These are phyloP conservation scores for Quercus cerris DNA, from an alignment of 306 rosid species.

Conservation along the genomic window DNA sequence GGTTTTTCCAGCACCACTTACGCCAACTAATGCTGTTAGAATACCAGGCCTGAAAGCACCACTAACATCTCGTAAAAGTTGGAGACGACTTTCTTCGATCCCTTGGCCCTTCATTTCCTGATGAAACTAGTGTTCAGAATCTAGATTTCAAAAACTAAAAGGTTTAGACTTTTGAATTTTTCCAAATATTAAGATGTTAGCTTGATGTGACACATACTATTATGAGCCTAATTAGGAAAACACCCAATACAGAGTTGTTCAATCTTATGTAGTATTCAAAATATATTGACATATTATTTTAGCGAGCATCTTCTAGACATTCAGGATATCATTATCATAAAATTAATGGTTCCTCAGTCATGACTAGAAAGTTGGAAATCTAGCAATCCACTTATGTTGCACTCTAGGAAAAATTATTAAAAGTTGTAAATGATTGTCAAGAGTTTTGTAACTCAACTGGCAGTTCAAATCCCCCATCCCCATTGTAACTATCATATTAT, in stretches of 20 bases:
- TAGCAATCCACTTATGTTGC: background rate
- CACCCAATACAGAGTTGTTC: background rate
- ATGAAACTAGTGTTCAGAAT: slow-evolving; percentile 6
- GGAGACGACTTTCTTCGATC: slow-evolving; percentile 35
- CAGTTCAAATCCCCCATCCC: too few relatives aligned
- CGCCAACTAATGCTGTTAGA: slow-evolving; percentile 50
- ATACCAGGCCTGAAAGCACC: slow-evolving; percentile 54
- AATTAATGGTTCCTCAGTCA: background rate
- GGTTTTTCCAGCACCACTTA: slow-evolving; percentile 63
- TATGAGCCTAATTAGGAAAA: background rate
- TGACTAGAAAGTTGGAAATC: background rate
- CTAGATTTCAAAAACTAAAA: background rate
- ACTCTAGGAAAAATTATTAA: background rate
- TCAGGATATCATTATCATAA: background rate
- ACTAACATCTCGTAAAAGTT: slow-evolving; percentile 39
- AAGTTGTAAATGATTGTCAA: background rate
- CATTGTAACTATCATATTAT: too few relatives aligned
- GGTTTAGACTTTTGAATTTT: background rate
- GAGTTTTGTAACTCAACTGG: too few relatives aligned
- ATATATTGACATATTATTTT: background rate
- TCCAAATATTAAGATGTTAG: background rate
- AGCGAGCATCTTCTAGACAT: background rate
- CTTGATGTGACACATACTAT: background rate
- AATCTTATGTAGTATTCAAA: background rate
- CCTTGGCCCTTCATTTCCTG: slow-evolving; percentile 50